Base-by-base conservation (phyloP, 106 monocot species). In the Allium fistulosum region DNA sequence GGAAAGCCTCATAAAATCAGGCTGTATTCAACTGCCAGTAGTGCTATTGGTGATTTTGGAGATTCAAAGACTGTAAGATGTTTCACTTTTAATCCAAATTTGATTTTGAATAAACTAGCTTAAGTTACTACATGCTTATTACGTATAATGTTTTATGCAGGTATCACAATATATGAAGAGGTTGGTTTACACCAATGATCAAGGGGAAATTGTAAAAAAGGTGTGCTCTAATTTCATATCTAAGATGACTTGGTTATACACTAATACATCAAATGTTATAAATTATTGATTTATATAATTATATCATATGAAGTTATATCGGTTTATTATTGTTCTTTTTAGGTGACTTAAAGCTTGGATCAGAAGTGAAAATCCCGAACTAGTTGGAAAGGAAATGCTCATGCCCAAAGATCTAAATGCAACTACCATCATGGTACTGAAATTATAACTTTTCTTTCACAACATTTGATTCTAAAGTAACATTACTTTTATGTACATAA, bases 181-280 rank as follows among this genome's bases (percentile, higher is more conserved):
- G 69, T 74, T 99, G 49, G 89, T 92, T 55, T 99, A 99, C 63
- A 90, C 97, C 17, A 92, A 99, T 74, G 97, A 99, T 4, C 84
- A 86, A 58, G 97, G 97, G 47, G 97, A 92, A 80, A 74, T 92
- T 51, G 97, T 99, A 17, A 97, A 97, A 69, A 92, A 92, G 76
- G 96, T 92, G 51, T 97, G 96, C 84, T 97, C 96, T 62, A 97
- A 97, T 74, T 99, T 84, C 82, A 71, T 99, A 61, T 99, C 92
- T 92, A 68, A 82, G 87, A 8, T 49, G 16, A 9, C 53, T 53
- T 9, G 12, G 8, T 53, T 53, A 9, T 53, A 53, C 12, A 9
- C 12, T 6, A n/a, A 11, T 9, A 9, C 53, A n/a, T 59, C 6
- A n/a, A 59, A n/a, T n/a, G 14, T 59, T 7, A n/a, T 59, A 59